Base-by-base conservation (phyloP, 1,139 yeast genomes). In the Taiozyma sp. region DNA sequence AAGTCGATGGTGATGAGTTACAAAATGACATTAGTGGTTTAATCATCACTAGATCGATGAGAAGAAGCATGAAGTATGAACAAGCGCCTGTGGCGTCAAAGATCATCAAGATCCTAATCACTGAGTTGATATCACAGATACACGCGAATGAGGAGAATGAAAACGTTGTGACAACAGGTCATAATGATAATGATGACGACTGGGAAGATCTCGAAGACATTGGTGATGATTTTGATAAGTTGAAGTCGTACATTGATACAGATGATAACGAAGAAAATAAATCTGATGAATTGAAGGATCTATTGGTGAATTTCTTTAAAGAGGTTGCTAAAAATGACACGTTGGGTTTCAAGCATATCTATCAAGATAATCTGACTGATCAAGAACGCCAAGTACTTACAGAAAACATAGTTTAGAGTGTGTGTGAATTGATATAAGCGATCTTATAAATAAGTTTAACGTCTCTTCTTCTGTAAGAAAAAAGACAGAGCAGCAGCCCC, bases 21-120 rank as follows among this genome's bases (percentile, higher is more conserved):
- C 72, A 84, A 2, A 51, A 52, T 13, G 74, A 87, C 23, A 79
- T 83, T 56, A 69, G 70, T 22, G 69, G 81, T 30, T 78, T 81
- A 38, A 91, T 92, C 44, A 70, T 90, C 9, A 93, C 98, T 0
- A 76, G 99, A 60, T 89, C 97, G 0, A 87, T 83, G 84, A 82
- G 96, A 3, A 82, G 80, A 58, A 69, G 73, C n/a, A 79, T 83
- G 49, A 70, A 73, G 56, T 87, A 75, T 59, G 81, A 89, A 0
- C 83, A 78, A 61, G 75, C 90, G 1, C 74, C 92, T 0, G 89
- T 91, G 0, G 78, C 86, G 16, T 75, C 78, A 44, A 91, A 90
- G 64, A 89, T 92, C 40, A 65, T 91, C 50, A 87, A 86, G 63
- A 71, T 91, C 28, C 74, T 92, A 46, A 68, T 85, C 10, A 75